Evolutionary conservation across 768 basidiomycete genomes (phyloP), one percentile per base, ranked within the genome.

Genomic region (Kwoniella pini): DNA sequence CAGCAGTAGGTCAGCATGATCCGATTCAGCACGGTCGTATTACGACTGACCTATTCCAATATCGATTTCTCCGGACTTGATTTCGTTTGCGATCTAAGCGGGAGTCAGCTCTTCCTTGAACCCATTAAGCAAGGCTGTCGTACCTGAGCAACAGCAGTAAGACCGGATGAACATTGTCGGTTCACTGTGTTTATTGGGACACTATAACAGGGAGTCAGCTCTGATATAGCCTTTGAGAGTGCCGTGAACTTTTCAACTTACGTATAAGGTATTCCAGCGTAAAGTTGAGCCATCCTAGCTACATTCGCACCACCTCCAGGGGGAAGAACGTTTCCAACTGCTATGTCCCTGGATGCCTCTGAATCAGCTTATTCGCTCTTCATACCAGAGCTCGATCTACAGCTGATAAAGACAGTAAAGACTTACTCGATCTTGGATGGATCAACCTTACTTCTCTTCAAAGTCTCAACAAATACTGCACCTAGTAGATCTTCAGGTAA

Each of bases 161-260:
- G 82, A 22, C 94, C 93, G 0, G 92, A 94, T 1, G 92, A 90
- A 79, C 95, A 99, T 50, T 98, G 84, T 57, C 95, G 83, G 79
- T 99, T 99, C 54, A 97, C 86, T 11, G 89, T 88, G 21, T 89
- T 89, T 63, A 97, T 84, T n/a, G 94, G 88, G 13, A 91, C 87
- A 24, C 78, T 79, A 39, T 21, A 12, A 7, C 12, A 12, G 39
- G 10, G 21, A 2, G 11, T 27, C 39, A 54, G 45, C 61, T 54
- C 24, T 22, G 11, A n/a, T 21, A 19, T 42, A n/a, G 27, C 11
- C 6, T 30, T 33, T 33, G 36, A 30, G 30, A 38, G 10, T 21
- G 5, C 6, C 33, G 7, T 30, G 11, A 4, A 21, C 13, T n/a
- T n/a, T 12, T 6, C 24, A 43, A 62, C 78, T 68, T 28, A 79